Percentiles rank a stretch among this genome's conserved stretches.
Conservation (phyloP, 805 yeast genomes). For the Barnettozyma siamensis region DNA sequence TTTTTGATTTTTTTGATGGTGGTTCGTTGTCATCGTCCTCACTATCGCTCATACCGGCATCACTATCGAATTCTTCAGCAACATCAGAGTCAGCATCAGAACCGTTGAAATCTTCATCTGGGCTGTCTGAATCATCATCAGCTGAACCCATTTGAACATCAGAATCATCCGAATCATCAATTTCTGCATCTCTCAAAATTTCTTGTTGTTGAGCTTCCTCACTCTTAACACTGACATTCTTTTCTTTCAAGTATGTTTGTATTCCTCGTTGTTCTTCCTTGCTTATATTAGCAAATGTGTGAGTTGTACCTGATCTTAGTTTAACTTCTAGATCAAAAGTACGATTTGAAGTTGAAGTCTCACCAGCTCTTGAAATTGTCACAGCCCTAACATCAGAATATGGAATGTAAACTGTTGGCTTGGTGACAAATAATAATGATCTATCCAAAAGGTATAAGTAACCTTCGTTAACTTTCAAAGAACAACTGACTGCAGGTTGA, state of each 20-base stretch:
- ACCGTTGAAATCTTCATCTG: slow-evolving; percentile 75
- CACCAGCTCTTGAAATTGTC: slow-evolving; percentile 85
- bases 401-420: slow-evolving; percentile 90
- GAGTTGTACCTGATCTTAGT: slow-evolving; percentile 60
- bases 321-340: slow-evolving; percentile 88
- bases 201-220: slow-evolving; percentile 87
- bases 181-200: slow-evolving; percentile 63
- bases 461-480: slow-evolving; percentile 93
- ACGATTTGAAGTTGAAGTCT: slow-evolving; percentile 67
- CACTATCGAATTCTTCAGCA: slow-evolving; percentile 26
- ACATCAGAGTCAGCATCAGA: slow-evolving; percentile 58
- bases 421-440: slow-evolving; percentile 84
- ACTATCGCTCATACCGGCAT: slow-evolving; percentile 16
- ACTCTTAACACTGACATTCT: slow-evolving; percentile 75
- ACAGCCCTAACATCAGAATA: slow-evolving; percentile 72
- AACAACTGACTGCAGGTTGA: slow-evolving; percentile 85
- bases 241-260: slow-evolving; percentile 70
- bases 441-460: slow-evolving; percentile 89
- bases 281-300: slow-evolving; percentile 82
- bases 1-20: slow-evolving; percentile 33
- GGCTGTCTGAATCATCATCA: slow-evolving; percentile 66
- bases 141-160: slow-evolving; percentile 67
- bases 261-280: slow-evolving; percentile 82
- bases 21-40: slow-evolving; percentile 24
- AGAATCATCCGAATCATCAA: slow-evolving; percentile 38